Evolutionary conservation across 2,329 filamentous ascomycete genomes (phyloP).

Genomic region (Aschersonia sp.): DNA sequence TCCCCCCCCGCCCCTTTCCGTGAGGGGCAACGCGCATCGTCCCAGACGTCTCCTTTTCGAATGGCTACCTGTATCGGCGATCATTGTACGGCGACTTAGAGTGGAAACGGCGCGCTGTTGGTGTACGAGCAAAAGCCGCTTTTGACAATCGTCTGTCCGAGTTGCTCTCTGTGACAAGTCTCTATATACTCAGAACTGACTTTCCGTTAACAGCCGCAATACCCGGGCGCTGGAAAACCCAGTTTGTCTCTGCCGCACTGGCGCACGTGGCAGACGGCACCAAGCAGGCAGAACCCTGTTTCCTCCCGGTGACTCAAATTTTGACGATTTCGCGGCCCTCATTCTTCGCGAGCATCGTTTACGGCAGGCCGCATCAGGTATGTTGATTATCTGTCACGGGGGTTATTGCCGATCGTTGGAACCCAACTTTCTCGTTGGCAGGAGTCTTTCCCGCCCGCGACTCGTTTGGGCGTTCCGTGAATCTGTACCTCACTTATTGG

Average conservation of each 20-base stretch:
- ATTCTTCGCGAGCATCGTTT: neutral
- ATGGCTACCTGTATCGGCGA: no score
- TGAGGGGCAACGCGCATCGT: conserved; percentile 1
- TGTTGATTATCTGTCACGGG: no score
- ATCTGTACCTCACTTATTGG: no score
- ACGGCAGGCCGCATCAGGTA: no score
- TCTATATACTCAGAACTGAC: neutral
- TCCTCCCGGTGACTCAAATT: neutral
- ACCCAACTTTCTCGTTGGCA: no score
- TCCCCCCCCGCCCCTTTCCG: neutral
- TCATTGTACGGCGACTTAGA: neutral
- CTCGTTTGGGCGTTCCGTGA: no score
- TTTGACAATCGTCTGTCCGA: neutral
- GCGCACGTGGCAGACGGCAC: conserved; percentile 1
- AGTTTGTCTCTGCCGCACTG: neutral
- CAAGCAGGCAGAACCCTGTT: conserved; percentile 1
- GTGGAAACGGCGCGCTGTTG: neutral
- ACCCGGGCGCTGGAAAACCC: neutral
- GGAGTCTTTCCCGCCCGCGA: no score
- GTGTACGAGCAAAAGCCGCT: neutral
- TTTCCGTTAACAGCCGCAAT: neutral
- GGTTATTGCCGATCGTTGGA: no score
- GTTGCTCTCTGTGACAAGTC: neutral
- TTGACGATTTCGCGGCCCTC: neutral
- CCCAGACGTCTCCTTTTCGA: neutral